phyloP scores from a whole-genome alignment of 1,284 basidiomycete species.

The Ustilago hordei region DNA sequence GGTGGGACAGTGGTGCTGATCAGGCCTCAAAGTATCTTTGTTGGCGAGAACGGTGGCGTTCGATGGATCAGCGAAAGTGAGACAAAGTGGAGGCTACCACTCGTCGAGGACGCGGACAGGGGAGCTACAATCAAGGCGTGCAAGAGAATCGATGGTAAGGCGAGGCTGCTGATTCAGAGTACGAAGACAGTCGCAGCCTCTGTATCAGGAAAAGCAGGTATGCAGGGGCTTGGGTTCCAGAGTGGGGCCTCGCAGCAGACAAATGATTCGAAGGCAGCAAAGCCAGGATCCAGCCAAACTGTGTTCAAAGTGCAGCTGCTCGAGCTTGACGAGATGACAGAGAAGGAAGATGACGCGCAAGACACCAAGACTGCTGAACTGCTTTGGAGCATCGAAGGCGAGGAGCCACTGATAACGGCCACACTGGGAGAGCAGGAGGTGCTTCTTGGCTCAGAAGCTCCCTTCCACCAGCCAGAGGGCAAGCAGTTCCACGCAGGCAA shows the following conservation, averaged over 20 bases:
- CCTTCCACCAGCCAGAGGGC: conserved; percentile 7
- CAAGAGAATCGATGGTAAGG: conserved; percentile 7
- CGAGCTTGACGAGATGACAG: conserved; percentile 8
- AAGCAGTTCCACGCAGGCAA: not conserved
- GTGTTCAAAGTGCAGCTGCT: conserved; percentile 41
- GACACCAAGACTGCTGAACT: not conserved
- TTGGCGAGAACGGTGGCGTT: not conserved
- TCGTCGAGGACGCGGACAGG: not conserved
- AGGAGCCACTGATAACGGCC: conserved; percentile 41
- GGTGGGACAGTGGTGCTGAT: conserved; percentile 7
- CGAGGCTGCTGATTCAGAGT: conserved; percentile 25
- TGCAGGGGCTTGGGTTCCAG: conserved; percentile 36
- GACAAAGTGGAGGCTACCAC: conserved; percentile 7
- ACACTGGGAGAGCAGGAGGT: conserved; percentile 25
- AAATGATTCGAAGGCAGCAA: not conserved
- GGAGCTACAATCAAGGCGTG: conserved; percentile 27
- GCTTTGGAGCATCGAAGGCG: conserved; percentile 34
- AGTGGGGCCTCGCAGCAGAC: not conserved
- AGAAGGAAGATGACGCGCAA: not conserved
- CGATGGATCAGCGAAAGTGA: conserved; percentile 18
- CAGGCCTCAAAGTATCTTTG: conserved; percentile 17
- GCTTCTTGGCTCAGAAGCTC: conserved; percentile 34
- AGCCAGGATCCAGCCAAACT: conserved; percentile 6
- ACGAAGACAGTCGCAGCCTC: not conserved
- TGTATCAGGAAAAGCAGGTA: conserved; percentile 2